phyloP scores from a whole-genome alignment of 2,329 filamentous ascomycete species.

The Hypocreales sp. region DNA sequence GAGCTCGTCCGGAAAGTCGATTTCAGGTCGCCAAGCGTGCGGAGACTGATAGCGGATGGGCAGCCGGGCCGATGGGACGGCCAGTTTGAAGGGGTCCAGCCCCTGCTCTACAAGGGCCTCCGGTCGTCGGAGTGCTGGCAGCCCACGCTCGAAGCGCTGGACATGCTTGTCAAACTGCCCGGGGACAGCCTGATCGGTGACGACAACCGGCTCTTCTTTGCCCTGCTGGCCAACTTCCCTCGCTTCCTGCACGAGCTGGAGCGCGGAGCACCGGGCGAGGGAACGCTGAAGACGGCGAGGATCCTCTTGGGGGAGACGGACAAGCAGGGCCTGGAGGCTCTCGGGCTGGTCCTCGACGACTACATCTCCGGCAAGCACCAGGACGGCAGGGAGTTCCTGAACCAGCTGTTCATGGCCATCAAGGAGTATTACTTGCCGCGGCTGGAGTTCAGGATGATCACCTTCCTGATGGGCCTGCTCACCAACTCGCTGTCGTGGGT shows the following conservation, averaged over 20 bases:
- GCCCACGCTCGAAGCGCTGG: conserved; percentile 59
- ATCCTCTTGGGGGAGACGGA: conserved; percentile 60
- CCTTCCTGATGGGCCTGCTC: conserved; percentile 79
- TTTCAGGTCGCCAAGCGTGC: conserved; percentile 52
- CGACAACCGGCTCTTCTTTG: conserved; percentile 68
- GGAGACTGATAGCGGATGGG: conserved; percentile 58
- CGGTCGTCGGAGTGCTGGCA: conserved; percentile 74
- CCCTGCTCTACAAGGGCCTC: conserved; percentile 78
- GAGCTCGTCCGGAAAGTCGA: conserved; percentile 75
- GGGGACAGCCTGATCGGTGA: conserved; percentile 70
- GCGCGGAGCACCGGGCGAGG: conserved; percentile 36
- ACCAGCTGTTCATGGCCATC: conserved; percentile 57
- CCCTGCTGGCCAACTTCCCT: conserved; percentile 82
- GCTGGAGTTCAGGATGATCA: conserved; percentile 70
- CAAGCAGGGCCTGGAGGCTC: conserved; percentile 48
- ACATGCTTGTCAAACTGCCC: conserved; percentile 64
- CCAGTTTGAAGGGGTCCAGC: conserved; percentile 71
- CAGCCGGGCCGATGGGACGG: conserved; percentile 83
- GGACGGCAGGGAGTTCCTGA: conserved; percentile 59
- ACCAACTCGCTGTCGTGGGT: conserved; percentile 85
- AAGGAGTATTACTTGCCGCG: conserved; percentile 66
- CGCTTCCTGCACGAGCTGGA: conserved; percentile 72
- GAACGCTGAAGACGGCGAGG: conserved; percentile 47
- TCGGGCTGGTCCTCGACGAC: conserved; percentile 53
- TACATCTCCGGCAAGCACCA: conserved; percentile 55